These are phyloP conservation scores for Phlebiopsis flavidoalba DNA, from an alignment of 768 basidiomycete species.

Conservation along the genomic window DNA sequence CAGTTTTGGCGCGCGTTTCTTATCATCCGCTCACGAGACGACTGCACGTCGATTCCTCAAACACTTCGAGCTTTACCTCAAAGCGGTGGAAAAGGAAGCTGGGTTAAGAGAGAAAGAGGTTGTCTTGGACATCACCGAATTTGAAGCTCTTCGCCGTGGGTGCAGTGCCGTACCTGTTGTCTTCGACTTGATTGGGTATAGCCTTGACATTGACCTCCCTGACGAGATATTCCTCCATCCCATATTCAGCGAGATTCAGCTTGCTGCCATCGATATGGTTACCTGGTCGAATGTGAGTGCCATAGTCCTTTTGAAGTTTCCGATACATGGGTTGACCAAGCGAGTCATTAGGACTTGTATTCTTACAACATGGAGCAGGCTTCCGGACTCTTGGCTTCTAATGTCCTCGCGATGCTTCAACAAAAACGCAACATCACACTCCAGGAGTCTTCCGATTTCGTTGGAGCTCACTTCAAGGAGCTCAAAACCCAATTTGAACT, in stretches of 20 bases:
- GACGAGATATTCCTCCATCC: slow-evolving; percentile 56
- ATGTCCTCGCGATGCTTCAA: slow-evolving; percentile 49
- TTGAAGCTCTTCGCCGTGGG: slow-evolving; percentile 55
- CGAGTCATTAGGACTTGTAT: slow-evolving; percentile 51
- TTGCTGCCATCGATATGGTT: slow-evolving; percentile 58
- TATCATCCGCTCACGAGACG: slow-evolving; percentile 36
- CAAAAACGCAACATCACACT: slow-evolving; percentile 33
- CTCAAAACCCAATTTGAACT: slow-evolving; percentile 33
- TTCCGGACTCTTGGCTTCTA: slow-evolving; percentile 57
- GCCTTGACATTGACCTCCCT: slow-evolving; percentile 56
- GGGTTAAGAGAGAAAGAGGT: slow-evolving; percentile 51
- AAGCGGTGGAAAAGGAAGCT: slow-evolving; percentile 55
- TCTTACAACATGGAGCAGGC: slow-evolving; percentile 76
- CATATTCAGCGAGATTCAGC: slow-evolving; percentile 46
- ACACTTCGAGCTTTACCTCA: slow-evolving; percentile 51
- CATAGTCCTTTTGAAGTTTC: not conserved
- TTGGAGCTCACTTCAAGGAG: slow-evolving; percentile 30
- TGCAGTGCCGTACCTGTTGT: slow-evolving; percentile 64
- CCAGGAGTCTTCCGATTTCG: slow-evolving; percentile 35
- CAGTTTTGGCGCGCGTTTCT: slow-evolving; percentile 53
- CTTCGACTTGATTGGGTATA: slow-evolving; percentile 58
- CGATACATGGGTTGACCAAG: not conserved
- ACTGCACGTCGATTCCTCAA: slow-evolving; percentile 45
- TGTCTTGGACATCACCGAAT: slow-evolving; percentile 50
- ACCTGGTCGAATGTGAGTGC: slow-evolving; percentile 64